Evolutionary conservation across 257 asterid species (phyloP).

Genomic region (Solanum etuberosum): DNA sequence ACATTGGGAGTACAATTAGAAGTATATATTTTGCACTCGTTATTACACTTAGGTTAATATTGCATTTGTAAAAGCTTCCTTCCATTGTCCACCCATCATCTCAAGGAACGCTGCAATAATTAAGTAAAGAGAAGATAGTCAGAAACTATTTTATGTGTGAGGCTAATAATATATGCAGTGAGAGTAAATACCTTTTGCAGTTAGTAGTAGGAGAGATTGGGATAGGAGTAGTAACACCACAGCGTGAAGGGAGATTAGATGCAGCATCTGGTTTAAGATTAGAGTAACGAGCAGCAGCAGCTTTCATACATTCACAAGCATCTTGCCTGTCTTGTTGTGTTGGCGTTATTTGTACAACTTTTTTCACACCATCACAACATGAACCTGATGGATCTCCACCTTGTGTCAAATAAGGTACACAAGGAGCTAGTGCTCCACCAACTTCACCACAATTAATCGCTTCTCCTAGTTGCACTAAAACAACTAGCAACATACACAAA

Average conservation of each 20-base stretch:
- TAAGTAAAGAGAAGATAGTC: not conserved
- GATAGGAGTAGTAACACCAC: conserved; percentile 29
- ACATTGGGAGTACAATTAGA: not conserved
- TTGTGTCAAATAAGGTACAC: conserved; percentile 24
- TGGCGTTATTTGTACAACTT: not conserved
- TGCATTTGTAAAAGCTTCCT: not conserved
- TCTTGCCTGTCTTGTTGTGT: conserved; percentile 32
- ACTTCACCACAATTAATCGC: conserved; percentile 37
- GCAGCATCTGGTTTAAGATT: conserved; percentile 29
- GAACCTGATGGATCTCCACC: conserved; percentile 22
- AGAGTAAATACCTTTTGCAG: conserved; percentile 32
- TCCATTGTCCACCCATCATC: not conserved
- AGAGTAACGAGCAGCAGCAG: conserved; percentile 29
- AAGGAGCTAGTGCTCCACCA: conserved; percentile 17
- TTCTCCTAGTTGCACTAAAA: conserved; percentile 8
- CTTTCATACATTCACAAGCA: conserved; percentile 42
- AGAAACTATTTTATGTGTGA: not conserved
- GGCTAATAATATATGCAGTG: too few species aligned
- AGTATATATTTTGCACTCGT: not conserved
- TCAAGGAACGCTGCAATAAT: conserved; percentile 29
- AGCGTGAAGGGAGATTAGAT: conserved; percentile 35
- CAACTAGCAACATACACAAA: conserved; percentile 17
- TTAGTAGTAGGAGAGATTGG: conserved; percentile 21
- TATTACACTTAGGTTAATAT: not conserved
- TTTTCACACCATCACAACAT: conserved; percentile 39